These are phyloP conservation scores for Solanum habrochaites DNA, from an alignment of 257 asterid species.

Conservation along the genomic window DNA sequence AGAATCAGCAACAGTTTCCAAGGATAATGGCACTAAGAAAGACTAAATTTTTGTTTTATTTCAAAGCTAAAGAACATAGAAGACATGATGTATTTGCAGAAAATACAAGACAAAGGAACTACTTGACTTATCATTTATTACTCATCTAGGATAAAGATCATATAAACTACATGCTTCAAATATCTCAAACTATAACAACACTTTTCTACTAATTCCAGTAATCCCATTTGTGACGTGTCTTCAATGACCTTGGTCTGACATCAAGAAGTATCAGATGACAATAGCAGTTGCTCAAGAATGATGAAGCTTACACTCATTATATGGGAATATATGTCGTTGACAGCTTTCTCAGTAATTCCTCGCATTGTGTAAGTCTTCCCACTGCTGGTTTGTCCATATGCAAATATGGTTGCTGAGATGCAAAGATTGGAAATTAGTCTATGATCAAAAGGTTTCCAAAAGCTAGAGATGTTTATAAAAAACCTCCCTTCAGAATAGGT, in stretches of 20 bases:
- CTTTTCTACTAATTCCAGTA: not conserved
- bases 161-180: not conserved
- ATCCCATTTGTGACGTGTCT: not conserved
- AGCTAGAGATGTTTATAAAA: not conserved
- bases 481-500: not conserved
- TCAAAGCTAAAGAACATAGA: not conserved
- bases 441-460: not conserved
- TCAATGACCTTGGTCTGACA: not conserved
- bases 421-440: not conserved
- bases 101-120: not conserved
- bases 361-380: slow-evolving; percentile 94
- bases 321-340: slow-evolving; percentile 74
- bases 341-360: slow-evolving; percentile 90
- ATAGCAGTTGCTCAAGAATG: not conserved
- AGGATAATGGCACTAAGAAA: not conserved
- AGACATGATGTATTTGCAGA: not conserved
- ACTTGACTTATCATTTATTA: not conserved
- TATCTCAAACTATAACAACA: not conserved
- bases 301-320: slow-evolving; percentile 61
- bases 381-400: slow-evolving; percentile 96
- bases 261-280: not conserved
- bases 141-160: not conserved
- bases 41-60: not conserved
- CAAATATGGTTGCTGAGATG: slow-evolving; percentile 89
- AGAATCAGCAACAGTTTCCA: not conserved